These are phyloP conservation scores for Rhododendron ovatum DNA, from an alignment of 148 eudicot species.

Conservation along the genomic window DNA sequence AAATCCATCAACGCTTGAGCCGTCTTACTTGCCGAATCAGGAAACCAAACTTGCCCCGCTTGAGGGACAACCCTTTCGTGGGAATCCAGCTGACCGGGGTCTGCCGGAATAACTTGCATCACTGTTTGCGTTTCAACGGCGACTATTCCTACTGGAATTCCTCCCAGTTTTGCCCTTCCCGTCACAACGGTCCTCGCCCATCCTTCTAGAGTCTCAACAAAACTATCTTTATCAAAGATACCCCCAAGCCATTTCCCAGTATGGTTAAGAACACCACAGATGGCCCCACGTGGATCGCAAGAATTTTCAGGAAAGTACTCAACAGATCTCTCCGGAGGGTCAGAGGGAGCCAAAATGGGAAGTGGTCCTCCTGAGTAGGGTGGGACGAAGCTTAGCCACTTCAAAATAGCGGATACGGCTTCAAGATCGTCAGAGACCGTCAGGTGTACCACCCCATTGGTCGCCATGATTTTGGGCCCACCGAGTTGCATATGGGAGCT, in stretches of 20 bases:
- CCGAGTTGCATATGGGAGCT: conserved; percentile 99
- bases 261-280: conserved; percentile 50
- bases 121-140: conserved; percentile 98
- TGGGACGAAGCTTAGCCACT: conserved; percentile 94
- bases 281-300: conserved; percentile 95
- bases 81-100: conserved; percentile 97
- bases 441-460: conserved; percentile 92
- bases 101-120: conserved; percentile 96
- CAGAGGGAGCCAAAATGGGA: conserved; percentile 68
- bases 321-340: conserved; percentile 75
- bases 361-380: conserved; percentile 75
- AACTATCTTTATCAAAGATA: conserved; percentile 84
- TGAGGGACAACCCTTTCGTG: conserved; percentile 98
- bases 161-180: conserved; percentile 97
- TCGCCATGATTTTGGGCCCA: conserved; percentile 98
- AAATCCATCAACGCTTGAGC: conserved; percentile 99
- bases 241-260: conserved; percentile 92
- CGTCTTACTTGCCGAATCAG: conserved; percentile 94
- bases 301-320: conserved; percentile 86
- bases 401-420: conserved; percentile 75
- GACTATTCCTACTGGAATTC: conserved; percentile 90
- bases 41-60: conserved; percentile 99
- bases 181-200: conserved; percentile 99
- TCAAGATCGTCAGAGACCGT: conserved; percentile 94
- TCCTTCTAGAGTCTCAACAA: conserved; percentile 90